These are phyloP conservation scores for Neltuma alba DNA, from an alignment of 306 rosid species.

Conservation along the genomic window DNA sequence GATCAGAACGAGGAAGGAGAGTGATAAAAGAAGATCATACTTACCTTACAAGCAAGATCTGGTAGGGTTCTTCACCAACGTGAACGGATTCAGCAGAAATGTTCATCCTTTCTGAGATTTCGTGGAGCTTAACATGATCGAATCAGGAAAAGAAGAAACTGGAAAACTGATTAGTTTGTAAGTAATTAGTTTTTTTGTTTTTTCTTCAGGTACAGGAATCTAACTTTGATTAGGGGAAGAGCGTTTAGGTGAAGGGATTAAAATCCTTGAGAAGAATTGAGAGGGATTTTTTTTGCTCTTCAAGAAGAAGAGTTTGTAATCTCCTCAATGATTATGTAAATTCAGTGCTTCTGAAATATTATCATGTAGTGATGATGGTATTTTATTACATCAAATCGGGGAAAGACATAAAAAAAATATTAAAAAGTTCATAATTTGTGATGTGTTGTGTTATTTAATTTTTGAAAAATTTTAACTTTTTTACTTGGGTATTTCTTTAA, in stretches of 20 bases:
- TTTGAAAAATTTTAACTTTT: too few species aligned
- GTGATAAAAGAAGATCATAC: conserved; percentile 68
- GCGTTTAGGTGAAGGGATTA: neutral
- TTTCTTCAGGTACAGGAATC: neutral
- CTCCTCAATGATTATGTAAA: conserved; percentile 7
- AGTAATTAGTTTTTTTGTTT: conserved; percentile 27
- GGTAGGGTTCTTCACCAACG: conserved; percentile 72
- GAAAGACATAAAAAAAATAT: neutral
- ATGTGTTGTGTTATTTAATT: neutral
- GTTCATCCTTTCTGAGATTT: conserved; percentile 69
- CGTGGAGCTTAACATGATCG: neutral
- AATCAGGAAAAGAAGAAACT: neutral
- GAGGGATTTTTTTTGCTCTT: neutral
- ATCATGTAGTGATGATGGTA: neutral
- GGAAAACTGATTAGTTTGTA: neutral
- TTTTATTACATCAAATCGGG: neutral
- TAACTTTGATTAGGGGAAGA: conserved; percentile 5
- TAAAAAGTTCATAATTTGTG: neutral
- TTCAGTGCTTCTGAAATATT: neutral
- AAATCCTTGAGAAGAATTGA: neutral
- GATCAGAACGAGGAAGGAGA: conserved; percentile 67
- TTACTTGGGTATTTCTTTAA: too few species aligned
- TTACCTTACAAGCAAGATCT: conserved; percentile 75
- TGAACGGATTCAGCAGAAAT: conserved; percentile 64
- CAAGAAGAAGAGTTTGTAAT: neutral